Evolutionary conservation across 169 alveolate genomes (phyloP).

Genomic region (Condylostoma magnum): DNA sequence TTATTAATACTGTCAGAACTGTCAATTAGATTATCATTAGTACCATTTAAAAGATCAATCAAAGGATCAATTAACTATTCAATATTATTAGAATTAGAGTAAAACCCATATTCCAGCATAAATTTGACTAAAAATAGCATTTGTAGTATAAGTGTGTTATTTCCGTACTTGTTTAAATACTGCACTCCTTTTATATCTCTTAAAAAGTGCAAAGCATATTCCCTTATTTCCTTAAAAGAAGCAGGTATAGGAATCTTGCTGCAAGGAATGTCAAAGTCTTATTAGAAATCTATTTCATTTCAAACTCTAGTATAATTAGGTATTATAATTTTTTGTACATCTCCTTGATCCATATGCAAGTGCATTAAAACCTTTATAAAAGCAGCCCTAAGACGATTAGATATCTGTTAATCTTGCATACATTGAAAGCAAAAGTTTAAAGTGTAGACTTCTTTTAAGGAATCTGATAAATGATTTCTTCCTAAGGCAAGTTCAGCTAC

Average conservation of each 20-base stretch:
- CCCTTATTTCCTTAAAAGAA: no score
- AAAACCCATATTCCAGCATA: conserved; percentile 42
- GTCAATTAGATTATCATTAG: conserved; percentile 21
- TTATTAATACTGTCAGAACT: background rate
- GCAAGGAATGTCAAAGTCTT: background rate
- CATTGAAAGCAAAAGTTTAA: background rate
- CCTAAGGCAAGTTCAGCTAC: background rate
- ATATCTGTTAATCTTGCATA: background rate
- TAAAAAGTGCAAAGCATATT: no score
- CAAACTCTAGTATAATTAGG: conserved; percentile 28
- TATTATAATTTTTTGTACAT: background rate
- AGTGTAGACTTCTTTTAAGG: background rate
- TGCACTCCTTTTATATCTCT: no score
- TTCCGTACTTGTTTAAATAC: conserved; percentile 24
- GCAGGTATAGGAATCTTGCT: no score
- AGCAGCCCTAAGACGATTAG: background rate
- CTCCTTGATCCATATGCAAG: background rate
- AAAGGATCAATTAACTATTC: conserved; percentile 33
- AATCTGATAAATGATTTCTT: background rate
- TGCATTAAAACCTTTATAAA: background rate
- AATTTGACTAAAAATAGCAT: conserved; percentile 28
- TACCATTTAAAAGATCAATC: conserved; percentile 35
- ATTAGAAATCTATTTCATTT: conserved; percentile 28
- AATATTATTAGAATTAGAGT: conserved; percentile 28
- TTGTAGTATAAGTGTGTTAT: conserved; percentile 23